Base-by-base conservation (phyloP, 139 green algal genomes). In the Astrephomene gubernaculifera region DNA sequence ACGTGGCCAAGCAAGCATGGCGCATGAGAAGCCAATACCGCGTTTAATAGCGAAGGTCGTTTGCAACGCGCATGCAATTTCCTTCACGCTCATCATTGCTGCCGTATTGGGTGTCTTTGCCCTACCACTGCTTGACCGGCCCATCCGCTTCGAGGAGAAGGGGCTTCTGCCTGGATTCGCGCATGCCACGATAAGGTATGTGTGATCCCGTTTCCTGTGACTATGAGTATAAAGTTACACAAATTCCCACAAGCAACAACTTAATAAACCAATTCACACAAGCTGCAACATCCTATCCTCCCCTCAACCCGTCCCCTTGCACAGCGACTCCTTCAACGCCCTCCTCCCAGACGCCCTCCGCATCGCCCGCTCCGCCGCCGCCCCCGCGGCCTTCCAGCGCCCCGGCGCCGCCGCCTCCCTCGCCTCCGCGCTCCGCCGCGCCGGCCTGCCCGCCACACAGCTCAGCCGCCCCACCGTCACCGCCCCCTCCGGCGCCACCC, bases 101-200 rank as follows among this genome's bases (percentile, higher is more conserved):
- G 89, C 88, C 0, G 2, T 89, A 0, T 9, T 76, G 0, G 88
- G 88, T 0, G 45, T 93, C 21, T 19, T 91, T 17, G 79, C 76
- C 0, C 69, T 95, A 24, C 94, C 94, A 0, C 39, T 92, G 36
- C 67, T 91, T 29, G 86, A 89, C 24, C 92, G 90, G 21, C 24
- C 14, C 7, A 92, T 90, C 31, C 90, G 89, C 41, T 92, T 95
- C 54, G 91, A 95, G 43, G 94, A 96, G 41, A 96, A 95, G 75
- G 88, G 91, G 21, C 88, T 95, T 67, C 87, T 94, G 39, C 82
- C 90, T 24, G 91, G 88, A 1, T 86, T 67, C 33, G 86, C 91
- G 10, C 41, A 69, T 19, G 69, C 91, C 2, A 90, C 78, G 5
- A 88, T 94, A 36, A 60, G 87, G 91, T 92, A 38, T 8, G 52